Evolutionary conservation across 768 basidiomycete genomes (phyloP).

Genomic region (Ramaria sp.): DNA sequence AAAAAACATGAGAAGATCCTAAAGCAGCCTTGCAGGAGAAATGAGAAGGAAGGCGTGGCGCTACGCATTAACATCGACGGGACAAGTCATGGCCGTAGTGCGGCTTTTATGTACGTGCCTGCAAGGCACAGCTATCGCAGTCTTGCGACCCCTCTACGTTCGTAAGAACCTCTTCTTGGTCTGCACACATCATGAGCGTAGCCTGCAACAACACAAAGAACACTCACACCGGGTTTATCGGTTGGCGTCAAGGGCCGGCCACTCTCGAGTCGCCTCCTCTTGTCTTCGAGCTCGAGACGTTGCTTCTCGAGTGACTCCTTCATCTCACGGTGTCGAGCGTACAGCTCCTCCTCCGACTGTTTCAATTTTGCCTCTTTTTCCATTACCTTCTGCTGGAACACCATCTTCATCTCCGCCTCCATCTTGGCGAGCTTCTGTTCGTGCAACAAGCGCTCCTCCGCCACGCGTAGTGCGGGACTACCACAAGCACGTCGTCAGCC

Average conservation of each 20-base stretch:
- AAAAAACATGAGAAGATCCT: not conserved
- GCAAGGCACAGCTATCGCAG: not conserved
- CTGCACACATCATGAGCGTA: not conserved
- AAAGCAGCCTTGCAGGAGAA: not conserved
- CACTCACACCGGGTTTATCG: constrained; percentile 75
- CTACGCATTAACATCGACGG: not conserved
- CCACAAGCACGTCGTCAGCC: not conserved
- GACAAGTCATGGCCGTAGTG: too few species aligned
- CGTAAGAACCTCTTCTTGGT: constrained; percentile 74
- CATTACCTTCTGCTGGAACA: constrained; percentile 99
- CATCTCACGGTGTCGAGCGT: constrained; percentile 98
- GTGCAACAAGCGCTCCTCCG: constrained; percentile 92
- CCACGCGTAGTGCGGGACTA: constrained; percentile 91
- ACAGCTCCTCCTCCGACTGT: constrained; percentile 98
- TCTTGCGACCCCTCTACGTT: constrained; percentile 28
- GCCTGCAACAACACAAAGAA: constrained; percentile 11
- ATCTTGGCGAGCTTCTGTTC: constrained; percentile 98
- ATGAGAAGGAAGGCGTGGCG: not conserved
- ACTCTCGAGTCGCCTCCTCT: constrained; percentile 92
- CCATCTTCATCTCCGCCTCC: constrained; percentile 99
- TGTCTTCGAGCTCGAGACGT: constrained; percentile 89
- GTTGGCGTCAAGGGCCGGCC: constrained; percentile 85
- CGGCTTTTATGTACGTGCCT: not conserved
- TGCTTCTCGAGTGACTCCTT: constrained; percentile 99
- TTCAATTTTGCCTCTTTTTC: constrained; percentile 99